Evolutionary conservation across 2,329 filamentous ascomycete genomes (phyloP).

Genomic region (Ophiocordyceps polyrhachis-furcata): DNA sequence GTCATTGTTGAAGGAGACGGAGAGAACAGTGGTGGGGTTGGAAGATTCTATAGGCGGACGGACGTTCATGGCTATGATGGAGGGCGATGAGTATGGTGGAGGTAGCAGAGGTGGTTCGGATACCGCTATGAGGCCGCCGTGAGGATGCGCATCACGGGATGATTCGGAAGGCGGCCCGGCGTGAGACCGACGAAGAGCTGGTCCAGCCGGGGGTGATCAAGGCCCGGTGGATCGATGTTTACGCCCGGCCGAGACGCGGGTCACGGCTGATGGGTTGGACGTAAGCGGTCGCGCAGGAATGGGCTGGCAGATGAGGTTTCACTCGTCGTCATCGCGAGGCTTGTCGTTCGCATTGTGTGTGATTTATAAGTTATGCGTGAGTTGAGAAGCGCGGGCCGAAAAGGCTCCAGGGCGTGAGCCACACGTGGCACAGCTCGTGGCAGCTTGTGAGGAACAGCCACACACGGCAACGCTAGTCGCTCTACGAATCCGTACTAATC

Average conservation of each 20-base stretch:
- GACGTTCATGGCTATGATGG: slow-evolving; percentile 58
- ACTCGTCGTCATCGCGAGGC: not conserved
- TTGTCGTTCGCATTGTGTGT: not conserved
- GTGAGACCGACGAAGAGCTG: not conserved
- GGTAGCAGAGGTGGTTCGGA: not conserved
- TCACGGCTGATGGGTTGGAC: not conserved
- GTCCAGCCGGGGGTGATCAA: not conserved
- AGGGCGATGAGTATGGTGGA: too few species aligned
- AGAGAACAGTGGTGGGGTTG: slow-evolving; percentile 56
- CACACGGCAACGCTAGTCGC: not conserved
- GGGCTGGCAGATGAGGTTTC: not conserved
- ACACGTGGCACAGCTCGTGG: not conserved
- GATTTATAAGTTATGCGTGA: not conserved
- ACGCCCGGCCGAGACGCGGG: not conserved
- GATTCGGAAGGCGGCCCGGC: not conserved
- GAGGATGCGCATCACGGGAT: not conserved
- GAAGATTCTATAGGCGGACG: slow-evolving; percentile 68
- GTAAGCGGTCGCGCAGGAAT: not conserved
- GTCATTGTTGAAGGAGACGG: slow-evolving; percentile 71
- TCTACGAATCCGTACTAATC: not conserved
- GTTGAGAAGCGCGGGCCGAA: not conserved
- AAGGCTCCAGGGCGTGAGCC: not conserved
- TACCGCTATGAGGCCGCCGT: not conserved
- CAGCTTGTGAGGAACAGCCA: not conserved
- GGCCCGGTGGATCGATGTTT: not conserved